Conservation (phyloP, 1,284 basidiomycete genomes). For the Rhodotorula sp. region DNA sequence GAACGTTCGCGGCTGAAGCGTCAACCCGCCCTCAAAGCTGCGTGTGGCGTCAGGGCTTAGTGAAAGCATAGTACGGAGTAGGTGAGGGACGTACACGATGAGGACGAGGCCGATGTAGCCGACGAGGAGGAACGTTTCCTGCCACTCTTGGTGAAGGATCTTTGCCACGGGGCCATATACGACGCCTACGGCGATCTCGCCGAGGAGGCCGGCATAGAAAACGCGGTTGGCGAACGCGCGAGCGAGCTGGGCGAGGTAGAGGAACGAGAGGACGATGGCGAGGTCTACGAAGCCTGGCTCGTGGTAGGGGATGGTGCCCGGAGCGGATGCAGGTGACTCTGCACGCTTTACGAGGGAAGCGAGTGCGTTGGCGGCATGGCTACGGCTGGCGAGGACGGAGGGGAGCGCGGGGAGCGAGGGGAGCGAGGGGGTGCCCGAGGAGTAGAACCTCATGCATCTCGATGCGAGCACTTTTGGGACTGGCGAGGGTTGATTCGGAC, state of each 20-base stretch:
- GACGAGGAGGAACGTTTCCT: constrained; percentile 55
- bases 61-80: background rate
- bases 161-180: constrained; percentile 58
- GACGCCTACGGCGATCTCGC: constrained; percentile 58
- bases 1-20: constrained; percentile 54
- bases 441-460: background rate
- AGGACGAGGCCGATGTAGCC: constrained; percentile 61
- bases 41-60: background rate
- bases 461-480: background rate
- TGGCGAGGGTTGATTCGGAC: background rate
- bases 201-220: constrained; percentile 53
- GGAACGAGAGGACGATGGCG: constrained; percentile 51
- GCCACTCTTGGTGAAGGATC: constrained; percentile 54
- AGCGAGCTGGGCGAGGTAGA: constrained; percentile 52
- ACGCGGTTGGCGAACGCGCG: constrained; percentile 47
- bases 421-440: background rate
- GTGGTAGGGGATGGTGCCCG: constrained; percentile 44
- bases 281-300: constrained; percentile 49
- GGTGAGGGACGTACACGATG: constrained; percentile 51
- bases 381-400: background rate
- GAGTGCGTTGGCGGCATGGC: constrained; percentile 15
- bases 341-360: too few species aligned
- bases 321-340: background rate
- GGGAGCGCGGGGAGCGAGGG: background rate
- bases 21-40: constrained; percentile 55